Base-by-base conservation (phyloP, 1,284 basidiomycete genomes). In the Malassezia psittaci region DNA sequence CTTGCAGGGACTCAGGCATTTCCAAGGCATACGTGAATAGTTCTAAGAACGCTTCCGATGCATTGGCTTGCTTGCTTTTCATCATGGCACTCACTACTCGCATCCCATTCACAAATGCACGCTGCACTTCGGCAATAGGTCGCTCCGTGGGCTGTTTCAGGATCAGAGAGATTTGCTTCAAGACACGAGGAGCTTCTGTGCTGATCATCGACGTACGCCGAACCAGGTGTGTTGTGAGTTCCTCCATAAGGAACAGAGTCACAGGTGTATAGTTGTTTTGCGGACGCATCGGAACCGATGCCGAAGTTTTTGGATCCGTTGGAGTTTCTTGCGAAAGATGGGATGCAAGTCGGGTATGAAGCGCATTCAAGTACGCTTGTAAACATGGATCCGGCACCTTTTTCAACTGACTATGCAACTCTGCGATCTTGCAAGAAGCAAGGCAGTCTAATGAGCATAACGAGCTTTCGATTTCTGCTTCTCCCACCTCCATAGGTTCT, bases 381-480 rank as follows among this genome's bases (percentile, higher is more conserved):
- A 96, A 78, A 4, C 90, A 83, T 6, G 59, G 62, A 15, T 56
- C 56, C 6, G 54, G 44, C 21, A 80, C 87, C 72, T 72, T 89
- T 86, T 86, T 83, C 33, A 96, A 87, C 74, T 96, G 88, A 40
- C 82, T 83, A 76, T 96, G 96, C 2, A 98, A 79, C 72, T 96
- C 90, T 64, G 96, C 91, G 21, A 99, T 77, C 46, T 87, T 83
- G 75, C 94, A 99, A 8, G 89, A 90, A 3, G 84, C 85, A 60
- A 99, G 85, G 72, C 90, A 96, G 74, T 99, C 94, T 45, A 96
- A 86, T 1, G 94, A 87, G 61, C 88, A 91, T 8, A 98, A 79
- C 0, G 93, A 94, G 57, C 85, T 90, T 76, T 98, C 94, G 18
- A 96, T 79, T 66, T 98, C 91, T 29, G 86, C 81, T 24, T 90